phyloP scores from a whole-genome alignment of 768 basidiomycete species.

The Jaapia argillacea region DNA sequence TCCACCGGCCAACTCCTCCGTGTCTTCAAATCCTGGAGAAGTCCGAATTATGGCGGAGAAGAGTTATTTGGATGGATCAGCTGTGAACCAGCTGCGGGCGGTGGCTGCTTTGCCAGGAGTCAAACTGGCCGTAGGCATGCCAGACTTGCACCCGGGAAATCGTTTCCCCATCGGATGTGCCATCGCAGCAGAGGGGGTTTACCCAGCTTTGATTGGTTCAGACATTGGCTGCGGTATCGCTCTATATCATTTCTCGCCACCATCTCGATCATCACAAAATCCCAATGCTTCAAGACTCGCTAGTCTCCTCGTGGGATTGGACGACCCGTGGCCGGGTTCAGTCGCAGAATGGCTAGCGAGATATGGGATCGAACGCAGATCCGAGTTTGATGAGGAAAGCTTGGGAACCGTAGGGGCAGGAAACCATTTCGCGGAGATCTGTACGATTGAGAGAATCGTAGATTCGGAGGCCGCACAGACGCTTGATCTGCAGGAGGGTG shows the following conservation, averaged over 20 bases:
- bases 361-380: slow-evolving; percentile 21
- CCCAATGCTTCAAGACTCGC: no score
- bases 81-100: slow-evolving; percentile 22
- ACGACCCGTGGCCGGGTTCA: slow-evolving; percentile 27
- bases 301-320: slow-evolving; percentile 20
- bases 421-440: slow-evolving; percentile 30
- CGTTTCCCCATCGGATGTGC: slow-evolving; percentile 28
- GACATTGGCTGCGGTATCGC: slow-evolving; percentile 31
- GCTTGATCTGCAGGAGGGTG: slow-evolving; percentile 15
- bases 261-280: no score
- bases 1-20: slow-evolving; percentile 14
- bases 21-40: slow-evolving; percentile 10
- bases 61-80: slow-evolving; percentile 22
- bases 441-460: slow-evolving; percentile 21
- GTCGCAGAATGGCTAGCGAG: slow-evolving; percentile 22
- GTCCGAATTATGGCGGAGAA: slow-evolving; percentile 20
- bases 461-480: slow-evolving; percentile 16
- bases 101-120: slow-evolving; percentile 21
- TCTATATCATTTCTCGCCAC: slow-evolving; percentile 18
- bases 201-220: slow-evolving; percentile 28
- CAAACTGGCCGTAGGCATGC: slow-evolving; percentile 23
- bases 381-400: slow-evolving; percentile 18
- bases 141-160: slow-evolving; percentile 29
- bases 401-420: slow-evolving; percentile 28
- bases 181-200: slow-evolving; percentile 24